phyloP scores from a whole-genome alignment of 2,329 filamentous ascomycete genomes.

The Mollisia scopiformis region DNA sequence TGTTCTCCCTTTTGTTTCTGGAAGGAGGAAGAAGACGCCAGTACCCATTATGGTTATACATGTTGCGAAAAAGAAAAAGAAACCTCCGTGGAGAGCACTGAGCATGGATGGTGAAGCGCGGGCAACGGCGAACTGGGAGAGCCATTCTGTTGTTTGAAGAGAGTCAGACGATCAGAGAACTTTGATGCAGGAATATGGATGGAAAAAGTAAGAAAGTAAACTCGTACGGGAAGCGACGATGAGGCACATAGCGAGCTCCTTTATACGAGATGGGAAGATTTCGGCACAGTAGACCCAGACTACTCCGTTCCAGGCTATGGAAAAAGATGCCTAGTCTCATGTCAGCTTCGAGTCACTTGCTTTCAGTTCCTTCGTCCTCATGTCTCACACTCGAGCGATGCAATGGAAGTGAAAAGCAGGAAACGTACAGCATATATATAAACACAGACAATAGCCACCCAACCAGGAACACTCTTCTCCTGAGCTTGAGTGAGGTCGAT shows the following conservation, averaged over 20 bases:
- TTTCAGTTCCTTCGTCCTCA: too few species aligned
- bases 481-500: slow-evolving; percentile 14
- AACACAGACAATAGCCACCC: slow-evolving; percentile 28
- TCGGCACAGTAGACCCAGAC: slow-evolving; percentile 34
- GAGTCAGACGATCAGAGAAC: too few species aligned
- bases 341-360: too few species aligned
- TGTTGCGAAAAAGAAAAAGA: slow-evolving; percentile 57
- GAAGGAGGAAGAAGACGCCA: slow-evolving; percentile 75
- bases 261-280: slow-evolving; percentile 31
- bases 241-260: slow-evolving; percentile 27
- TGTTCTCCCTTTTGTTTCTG: slow-evolving; percentile 72
- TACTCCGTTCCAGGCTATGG: slow-evolving; percentile 33
- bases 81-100: slow-evolving; percentile 19
- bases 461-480: slow-evolving; percentile 20
- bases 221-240: slow-evolving; percentile 18
- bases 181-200: too few species aligned
- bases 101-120: slow-evolving; percentile 28
- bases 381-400: too few species aligned
- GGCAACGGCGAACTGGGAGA: slow-evolving; percentile 24
- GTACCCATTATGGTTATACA: slow-evolving; percentile 66
- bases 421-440: slow-evolving; percentile 29
- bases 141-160: too few species aligned
- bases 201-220: too few species aligned
- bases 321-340: slow-evolving; percentile 30
- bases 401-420: background rate